Evolutionary conservation across 2,329 filamentous ascomycete genomes (phyloP).

Genomic region (Talaromyces atroroseus): DNA sequence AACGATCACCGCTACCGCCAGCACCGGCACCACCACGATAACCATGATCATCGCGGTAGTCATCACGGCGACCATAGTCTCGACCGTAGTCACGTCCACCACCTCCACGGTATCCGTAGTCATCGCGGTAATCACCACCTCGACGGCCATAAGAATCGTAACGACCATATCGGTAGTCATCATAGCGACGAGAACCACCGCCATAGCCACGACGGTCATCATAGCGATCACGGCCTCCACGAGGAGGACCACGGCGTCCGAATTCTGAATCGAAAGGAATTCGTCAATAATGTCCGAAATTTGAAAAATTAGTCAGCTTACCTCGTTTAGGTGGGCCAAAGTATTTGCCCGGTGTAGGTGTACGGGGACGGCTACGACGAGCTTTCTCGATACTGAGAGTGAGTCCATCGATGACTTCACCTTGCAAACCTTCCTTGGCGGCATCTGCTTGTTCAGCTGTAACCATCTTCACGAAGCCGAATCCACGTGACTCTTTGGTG

Average conservation of each 20-base stretch:
- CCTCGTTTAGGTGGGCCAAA: conserved; percentile 97
- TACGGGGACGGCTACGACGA: conserved; percentile 87
- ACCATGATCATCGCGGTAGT: conserved; percentile 42
- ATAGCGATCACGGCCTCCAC: conserved; percentile 41
- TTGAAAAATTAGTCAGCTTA: conserved; percentile 45
- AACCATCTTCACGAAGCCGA: conserved; percentile 99
- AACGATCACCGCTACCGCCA: conserved; percentile 42
- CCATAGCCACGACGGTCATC: conserved; percentile 52
- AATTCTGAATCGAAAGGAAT: conserved; percentile 1
- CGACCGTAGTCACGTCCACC: conserved; percentile 47
- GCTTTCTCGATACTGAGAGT: conserved; percentile 99
- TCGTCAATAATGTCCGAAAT: not conserved
- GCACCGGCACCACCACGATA: conserved; percentile 42
- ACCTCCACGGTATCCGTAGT: conserved; percentile 47
- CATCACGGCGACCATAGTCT: conserved; percentile 44
- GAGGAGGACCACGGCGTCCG: conserved; percentile 39
- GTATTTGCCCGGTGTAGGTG: conserved; percentile 97
- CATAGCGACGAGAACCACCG: conserved; percentile 44
- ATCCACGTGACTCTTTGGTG: conserved; percentile 96
- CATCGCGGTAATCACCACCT: conserved; percentile 56
- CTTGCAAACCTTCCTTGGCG: conserved; percentile 91
- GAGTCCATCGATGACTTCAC: conserved; percentile 89
- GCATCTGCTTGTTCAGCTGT: conserved; percentile 92
- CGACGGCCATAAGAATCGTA: conserved; percentile 57
- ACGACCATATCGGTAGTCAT: conserved; percentile 39